phyloP scores from a whole-genome alignment of 1,139 yeast genomes.

The Saccharomyces hybrid region DNA sequence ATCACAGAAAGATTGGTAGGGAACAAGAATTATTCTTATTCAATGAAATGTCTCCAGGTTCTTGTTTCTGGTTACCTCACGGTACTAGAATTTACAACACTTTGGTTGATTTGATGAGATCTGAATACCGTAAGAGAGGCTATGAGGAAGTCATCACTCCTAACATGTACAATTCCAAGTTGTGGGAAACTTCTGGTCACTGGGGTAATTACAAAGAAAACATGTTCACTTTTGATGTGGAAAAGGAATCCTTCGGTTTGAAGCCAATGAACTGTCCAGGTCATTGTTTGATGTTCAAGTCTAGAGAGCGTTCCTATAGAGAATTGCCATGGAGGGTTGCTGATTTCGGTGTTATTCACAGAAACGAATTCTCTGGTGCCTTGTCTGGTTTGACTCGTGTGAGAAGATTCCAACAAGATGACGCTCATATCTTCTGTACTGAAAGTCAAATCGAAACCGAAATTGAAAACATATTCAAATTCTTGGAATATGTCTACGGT shows the following conservation, averaged over 20 bases:
- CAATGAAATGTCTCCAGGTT: conserved; percentile 95
- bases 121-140: conserved; percentile 83
- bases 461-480: conserved; percentile 70
- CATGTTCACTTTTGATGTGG: conserved; percentile 94
- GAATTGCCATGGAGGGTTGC: conserved; percentile 96
- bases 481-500: conserved; percentile 71
- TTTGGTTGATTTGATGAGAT: conserved; percentile 66
- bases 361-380: conserved; percentile 94
- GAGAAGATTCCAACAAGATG: conserved; percentile 97
- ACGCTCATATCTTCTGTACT: conserved; percentile 94
- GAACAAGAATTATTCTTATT: conserved; percentile 94
- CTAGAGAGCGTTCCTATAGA: conserved; percentile 84
- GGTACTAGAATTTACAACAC: conserved; percentile 94
- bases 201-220: conserved; percentile 96
- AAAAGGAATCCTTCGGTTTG: conserved; percentile 79
- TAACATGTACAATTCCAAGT: conserved; percentile 88
- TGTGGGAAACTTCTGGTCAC: conserved; percentile 98
- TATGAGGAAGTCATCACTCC: conserved; percentile 97
- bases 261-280: conserved; percentile 99
- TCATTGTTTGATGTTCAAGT: conserved; percentile 81
- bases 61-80: conserved; percentile 96
- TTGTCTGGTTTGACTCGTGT: conserved; percentile 87
- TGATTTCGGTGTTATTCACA: conserved; percentile 90
- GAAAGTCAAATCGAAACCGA: conserved; percentile 80
- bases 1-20: conserved; percentile 91